Evolutionary conservation across 305 asterid species (phyloP).

Genomic region (Fraxinus floribunda): DNA sequence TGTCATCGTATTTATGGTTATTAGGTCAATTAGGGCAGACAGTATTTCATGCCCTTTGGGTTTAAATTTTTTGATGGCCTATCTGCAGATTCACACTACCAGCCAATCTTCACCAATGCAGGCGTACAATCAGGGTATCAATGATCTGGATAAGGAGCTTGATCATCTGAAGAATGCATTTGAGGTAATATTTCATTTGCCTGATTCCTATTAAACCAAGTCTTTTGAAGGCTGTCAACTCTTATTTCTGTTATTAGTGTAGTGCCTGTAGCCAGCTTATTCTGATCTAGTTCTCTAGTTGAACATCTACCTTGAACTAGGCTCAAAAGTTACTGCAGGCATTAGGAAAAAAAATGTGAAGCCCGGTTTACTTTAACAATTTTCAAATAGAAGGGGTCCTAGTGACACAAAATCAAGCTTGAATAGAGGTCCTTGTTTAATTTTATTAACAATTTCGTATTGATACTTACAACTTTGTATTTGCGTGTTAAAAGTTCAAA

Average conservation of each 20-base stretch:
- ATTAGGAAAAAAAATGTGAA: not conserved
- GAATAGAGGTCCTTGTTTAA: not conserved
- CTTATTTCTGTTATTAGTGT: not conserved
- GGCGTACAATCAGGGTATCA: conserved; percentile 92
- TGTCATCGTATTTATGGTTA: conserved; percentile 2
- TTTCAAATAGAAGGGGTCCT: not conserved
- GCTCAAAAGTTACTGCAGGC: not conserved
- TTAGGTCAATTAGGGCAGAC: not conserved
- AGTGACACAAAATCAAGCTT: not conserved
- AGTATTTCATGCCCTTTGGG: not conserved
- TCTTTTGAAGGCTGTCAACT: not conserved
- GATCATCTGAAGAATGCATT: conserved; percentile 81
- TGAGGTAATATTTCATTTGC: conserved; percentile 47
- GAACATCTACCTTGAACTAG: not conserved
- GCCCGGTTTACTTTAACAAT: not conserved
- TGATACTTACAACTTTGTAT: not conserved
- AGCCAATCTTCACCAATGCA: conserved; percentile 99
- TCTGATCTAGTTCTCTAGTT: not conserved
- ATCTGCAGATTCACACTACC: conserved; percentile 79
- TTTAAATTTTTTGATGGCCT: conserved; percentile 16
- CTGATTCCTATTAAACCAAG: not conserved
- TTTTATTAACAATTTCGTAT: not conserved
- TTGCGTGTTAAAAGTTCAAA: not conserved
- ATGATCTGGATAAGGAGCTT: conserved; percentile 89
- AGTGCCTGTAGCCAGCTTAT: not conserved